phyloP scores from a whole-genome alignment of 2,329 filamentous ascomycete genomes.

The Fusarium oligoseptatum region DNA sequence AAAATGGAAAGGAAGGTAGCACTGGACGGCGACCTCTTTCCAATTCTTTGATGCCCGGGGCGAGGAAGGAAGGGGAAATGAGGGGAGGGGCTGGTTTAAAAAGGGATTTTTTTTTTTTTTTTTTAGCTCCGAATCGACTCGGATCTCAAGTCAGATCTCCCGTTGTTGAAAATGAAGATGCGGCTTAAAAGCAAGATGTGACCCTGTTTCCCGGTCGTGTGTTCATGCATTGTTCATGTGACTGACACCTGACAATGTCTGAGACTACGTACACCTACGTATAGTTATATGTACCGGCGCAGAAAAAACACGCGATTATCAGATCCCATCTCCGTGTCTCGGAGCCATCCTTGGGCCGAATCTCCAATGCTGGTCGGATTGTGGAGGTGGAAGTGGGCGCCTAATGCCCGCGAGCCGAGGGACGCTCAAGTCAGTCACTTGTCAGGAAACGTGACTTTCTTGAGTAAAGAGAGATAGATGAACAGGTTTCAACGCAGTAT shows the following conservation, averaged over 20 bases:
- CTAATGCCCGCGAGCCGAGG: slow-evolving; percentile 5
- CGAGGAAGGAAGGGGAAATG: neutral
- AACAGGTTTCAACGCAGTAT: neutral
- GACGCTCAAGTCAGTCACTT: neutral
- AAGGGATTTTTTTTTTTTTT: neutral
- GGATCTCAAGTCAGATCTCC: slow-evolving; percentile 3
- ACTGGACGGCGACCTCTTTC: neutral
- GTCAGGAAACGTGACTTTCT: neutral
- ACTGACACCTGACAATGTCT: neutral
- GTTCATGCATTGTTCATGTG: neutral
- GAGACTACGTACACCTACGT: neutral
- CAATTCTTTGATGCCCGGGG: neutral
- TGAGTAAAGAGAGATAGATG: neutral
- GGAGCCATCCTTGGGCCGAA: slow-evolving; percentile 2
- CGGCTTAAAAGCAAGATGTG: neutral
- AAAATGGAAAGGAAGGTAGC: neutral
- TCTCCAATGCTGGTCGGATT: slow-evolving; percentile 4
- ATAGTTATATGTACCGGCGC: neutral
- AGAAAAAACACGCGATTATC: neutral
- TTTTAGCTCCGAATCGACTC: slow-evolving; percentile 23
- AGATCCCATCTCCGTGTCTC: slow-evolving; percentile 7
- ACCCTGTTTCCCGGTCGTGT: neutral
- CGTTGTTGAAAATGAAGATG: neutral
- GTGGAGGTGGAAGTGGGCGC: slow-evolving; percentile 3
- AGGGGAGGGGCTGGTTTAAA: neutral